Percentiles rank a stretch among this genome's conserved stretches.
Evolutionary conservation across 768 basidiomycete genomes (phyloP).

Genomic region (Kwoniella sp.): DNA sequence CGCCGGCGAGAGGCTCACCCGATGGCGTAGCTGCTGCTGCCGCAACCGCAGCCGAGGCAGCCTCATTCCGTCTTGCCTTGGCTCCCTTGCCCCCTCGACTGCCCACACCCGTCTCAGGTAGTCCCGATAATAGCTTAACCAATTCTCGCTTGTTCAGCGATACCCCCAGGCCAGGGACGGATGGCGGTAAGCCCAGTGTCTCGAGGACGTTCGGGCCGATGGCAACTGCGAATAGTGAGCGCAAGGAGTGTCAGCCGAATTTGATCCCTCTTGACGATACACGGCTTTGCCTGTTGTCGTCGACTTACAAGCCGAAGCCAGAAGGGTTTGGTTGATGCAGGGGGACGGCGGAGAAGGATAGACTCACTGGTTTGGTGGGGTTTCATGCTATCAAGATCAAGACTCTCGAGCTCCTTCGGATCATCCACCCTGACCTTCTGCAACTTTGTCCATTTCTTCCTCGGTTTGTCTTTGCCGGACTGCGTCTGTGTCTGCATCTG

Average conservation of each 20-base stretch:
- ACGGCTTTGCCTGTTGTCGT: too few species aligned
- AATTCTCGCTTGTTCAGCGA: constrained; percentile 4
- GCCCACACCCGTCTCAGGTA: background rate
- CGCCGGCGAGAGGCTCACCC: background rate
- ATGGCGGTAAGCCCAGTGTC: constrained; percentile 9
- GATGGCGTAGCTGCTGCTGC: background rate
- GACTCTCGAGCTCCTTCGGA: constrained; percentile 9
- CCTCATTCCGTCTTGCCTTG: background rate
- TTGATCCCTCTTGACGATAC: too few species aligned
- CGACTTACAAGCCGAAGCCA: too few species aligned
- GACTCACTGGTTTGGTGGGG: constrained; percentile 19
- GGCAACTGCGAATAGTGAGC: constrained; percentile 10
- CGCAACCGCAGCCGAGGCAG: too few species aligned
- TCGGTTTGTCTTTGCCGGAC: background rate
- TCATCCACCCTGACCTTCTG: constrained; percentile 3
- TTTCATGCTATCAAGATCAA: constrained; percentile 16
- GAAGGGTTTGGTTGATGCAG: too few species aligned
- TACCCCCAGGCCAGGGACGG: constrained; percentile 6
- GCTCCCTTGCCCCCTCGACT: background rate
- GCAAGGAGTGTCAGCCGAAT: too few species aligned
- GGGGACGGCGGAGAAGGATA: background rate
- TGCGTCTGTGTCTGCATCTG: background rate
- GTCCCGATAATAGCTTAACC: background rate
- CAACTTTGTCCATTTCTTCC: background rate
- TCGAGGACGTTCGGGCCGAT: constrained; percentile 12